These are phyloP conservation scores for Grammothele lineata DNA, from an alignment of 768 basidiomycete species.

Conservation along the genomic window DNA sequence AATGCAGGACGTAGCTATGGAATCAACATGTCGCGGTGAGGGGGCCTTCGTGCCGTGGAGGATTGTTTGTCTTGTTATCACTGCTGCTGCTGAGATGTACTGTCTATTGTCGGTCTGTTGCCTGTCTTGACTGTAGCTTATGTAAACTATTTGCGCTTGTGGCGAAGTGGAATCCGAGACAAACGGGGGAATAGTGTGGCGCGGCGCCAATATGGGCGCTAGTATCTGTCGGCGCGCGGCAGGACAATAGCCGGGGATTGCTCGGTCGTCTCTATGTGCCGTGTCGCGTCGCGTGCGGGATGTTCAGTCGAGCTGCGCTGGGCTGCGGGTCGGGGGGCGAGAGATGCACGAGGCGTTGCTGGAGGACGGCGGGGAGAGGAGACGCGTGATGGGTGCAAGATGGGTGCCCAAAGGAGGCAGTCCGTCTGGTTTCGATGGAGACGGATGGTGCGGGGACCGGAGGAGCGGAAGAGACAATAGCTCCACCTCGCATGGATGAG, in stretches of 20 bases:
- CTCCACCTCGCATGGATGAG: neutral
- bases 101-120: too few relatives aligned
- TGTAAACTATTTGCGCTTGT: neutral
- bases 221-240: too few relatives aligned
- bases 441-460: conserved; percentile 1
- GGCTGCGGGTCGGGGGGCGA: too few relatives aligned
- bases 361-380: too few relatives aligned
- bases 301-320: too few relatives aligned
- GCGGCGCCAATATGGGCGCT: too few relatives aligned
- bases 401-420: neutral
- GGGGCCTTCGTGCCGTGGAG: conserved; percentile 1
- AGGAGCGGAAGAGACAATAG: conserved; percentile 6
- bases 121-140: conserved; percentile 11
- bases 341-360: too few relatives aligned
- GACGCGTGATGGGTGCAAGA: too few relatives aligned
- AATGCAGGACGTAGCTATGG: conserved; percentile 75
- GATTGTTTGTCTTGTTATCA: neutral
- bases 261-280: too few relatives aligned
- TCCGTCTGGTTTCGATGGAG: conserved; percentile 9
- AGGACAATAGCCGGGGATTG: too few relatives aligned
- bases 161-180: too few relatives aligned
- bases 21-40: conserved; percentile 2
- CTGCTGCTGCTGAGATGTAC: neutral
- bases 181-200: neutral
- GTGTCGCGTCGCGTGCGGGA: too few relatives aligned